Percentiles rank a stretch among this genome's conserved stretches.
phyloP scores from a whole-genome alignment of 2,329 filamentous ascomycete species.

The Raffaelea arxii region DNA sequence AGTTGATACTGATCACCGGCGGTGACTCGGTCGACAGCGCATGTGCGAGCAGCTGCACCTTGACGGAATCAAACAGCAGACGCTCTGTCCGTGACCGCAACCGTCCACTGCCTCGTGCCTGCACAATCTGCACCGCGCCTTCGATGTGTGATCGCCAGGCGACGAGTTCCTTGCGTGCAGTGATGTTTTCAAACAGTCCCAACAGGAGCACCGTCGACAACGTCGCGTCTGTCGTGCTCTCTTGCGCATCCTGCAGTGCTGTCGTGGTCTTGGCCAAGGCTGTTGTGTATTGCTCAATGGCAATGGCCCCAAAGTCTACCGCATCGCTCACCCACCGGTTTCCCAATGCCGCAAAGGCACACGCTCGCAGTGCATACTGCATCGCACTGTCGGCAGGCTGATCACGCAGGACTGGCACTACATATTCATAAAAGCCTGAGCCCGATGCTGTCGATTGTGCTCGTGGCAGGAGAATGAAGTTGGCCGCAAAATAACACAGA shows the following conservation, averaged over 20 bases:
- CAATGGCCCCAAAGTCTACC: conserved; percentile 26
- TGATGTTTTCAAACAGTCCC: conserved; percentile 52
- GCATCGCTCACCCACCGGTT: conserved; percentile 33
- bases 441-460: not conserved
- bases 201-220: conserved; percentile 49
- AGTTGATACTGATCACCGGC: conserved; percentile 43
- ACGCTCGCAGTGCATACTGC: conserved; percentile 47
- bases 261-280: conserved; percentile 42
- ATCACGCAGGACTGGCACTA: conserved; percentile 42
- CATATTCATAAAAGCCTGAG: conserved; percentile 41
- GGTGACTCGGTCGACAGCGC: conserved; percentile 42
- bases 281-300: conserved; percentile 41
- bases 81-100: conserved; percentile 42
- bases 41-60: conserved; percentile 52
- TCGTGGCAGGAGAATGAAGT: conserved; percentile 46
- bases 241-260: conserved; percentile 39
- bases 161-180: conserved; percentile 40
- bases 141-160: conserved; percentile 56
- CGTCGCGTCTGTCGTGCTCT: conserved; percentile 44
- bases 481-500: conserved; percentile 49
- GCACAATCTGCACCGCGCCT: conserved; percentile 51
- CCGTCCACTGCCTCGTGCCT: conserved; percentile 47
- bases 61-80: conserved; percentile 47
- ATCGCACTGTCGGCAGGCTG: conserved; percentile 20
- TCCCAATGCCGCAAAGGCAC: conserved; percentile 45